Percentiles rank a stretch among this genome's conserved stretches.
Evolutionary conservation across 1,139 yeast genomes (phyloP).

Genomic region (Diutina pseudorugosa): DNA sequence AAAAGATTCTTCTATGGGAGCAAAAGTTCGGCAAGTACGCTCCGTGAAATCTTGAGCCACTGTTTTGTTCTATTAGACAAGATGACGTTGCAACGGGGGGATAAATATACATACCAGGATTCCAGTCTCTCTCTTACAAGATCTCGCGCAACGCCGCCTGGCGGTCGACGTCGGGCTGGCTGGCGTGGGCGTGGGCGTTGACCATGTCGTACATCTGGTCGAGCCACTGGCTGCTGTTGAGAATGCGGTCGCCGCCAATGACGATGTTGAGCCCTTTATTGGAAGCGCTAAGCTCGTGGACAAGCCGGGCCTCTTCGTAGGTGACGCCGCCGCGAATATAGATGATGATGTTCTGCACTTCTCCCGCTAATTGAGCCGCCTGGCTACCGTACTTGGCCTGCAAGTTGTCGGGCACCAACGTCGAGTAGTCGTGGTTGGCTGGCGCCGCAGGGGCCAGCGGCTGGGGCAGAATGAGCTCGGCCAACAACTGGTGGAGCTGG

Average conservation of each 20-base stretch:
- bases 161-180: slow-evolving; percentile 7
- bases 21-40: slow-evolving; percentile 50
- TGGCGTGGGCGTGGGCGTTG: slow-evolving; percentile 8
- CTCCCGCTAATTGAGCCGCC: slow-evolving; percentile 39
- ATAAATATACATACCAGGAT: too few relatives aligned
- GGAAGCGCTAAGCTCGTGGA: slow-evolving; percentile 53
- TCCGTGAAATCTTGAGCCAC: slow-evolving; percentile 14
- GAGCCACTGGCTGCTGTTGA: slow-evolving; percentile 50
- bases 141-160: slow-evolving; percentile 10
- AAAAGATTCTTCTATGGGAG: slow-evolving; percentile 67
- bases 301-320: slow-evolving; percentile 79
- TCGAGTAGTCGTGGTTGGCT: slow-evolving; percentile 7
- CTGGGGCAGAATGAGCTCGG: slow-evolving; percentile 6
- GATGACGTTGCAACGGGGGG: too few relatives aligned
- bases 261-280: slow-evolving; percentile 38
- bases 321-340: slow-evolving; percentile 88
- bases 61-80: neutral
- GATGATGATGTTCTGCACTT: slow-evolving; percentile 39
- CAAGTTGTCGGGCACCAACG: slow-evolving; percentile 16
- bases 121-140: slow-evolving; percentile 5
- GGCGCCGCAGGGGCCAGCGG: slow-evolving; percentile 11
- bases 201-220: slow-evolving; percentile 16
- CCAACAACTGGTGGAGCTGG: slow-evolving; percentile 38
- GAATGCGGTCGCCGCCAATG: slow-evolving; percentile 67
- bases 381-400: slow-evolving; percentile 20